These are phyloP conservation scores for Lecanosticta acicola DNA, from an alignment of 2,329 filamentous ascomycete genomes.

Conservation along the genomic window DNA sequence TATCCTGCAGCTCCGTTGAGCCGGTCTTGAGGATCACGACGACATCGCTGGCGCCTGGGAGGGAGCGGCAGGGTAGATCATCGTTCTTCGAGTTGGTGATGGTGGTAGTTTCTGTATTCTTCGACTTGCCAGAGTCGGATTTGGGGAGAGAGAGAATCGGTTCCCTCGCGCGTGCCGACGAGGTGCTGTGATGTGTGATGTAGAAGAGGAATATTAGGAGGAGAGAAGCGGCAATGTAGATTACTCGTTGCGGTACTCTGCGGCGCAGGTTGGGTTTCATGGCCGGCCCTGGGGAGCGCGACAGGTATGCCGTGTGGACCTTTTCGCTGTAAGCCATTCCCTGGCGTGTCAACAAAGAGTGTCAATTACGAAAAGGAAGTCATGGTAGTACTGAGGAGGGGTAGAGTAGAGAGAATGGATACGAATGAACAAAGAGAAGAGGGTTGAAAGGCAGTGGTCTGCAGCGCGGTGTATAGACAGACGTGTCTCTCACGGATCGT, in stretches of 20 bases:
- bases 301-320: slow-evolving; percentile 1
- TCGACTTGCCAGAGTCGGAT: too few relatives aligned
- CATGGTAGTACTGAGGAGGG: neutral
- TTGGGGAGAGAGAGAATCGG: neutral
- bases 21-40: slow-evolving; percentile 47
- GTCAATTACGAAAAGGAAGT: neutral
- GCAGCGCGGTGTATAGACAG: too few relatives aligned
- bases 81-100: neutral
- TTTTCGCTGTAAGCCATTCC: slow-evolving; percentile 3
- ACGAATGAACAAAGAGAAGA: neutral
- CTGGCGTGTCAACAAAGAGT: neutral
- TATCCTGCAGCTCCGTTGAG: slow-evolving; percentile 30
- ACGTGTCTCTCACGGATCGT: too few relatives aligned
- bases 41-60: slow-evolving; percentile 41
- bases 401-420: neutral
- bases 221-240: slow-evolving; percentile 2
- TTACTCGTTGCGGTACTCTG: neutral
- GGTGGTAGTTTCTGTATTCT: neutral
- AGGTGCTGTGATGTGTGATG: neutral
- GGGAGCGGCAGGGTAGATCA: slow-evolving; percentile 12
- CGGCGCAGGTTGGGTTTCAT: slow-evolving; percentile 3
- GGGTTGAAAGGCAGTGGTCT: too few relatives aligned
- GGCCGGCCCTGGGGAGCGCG: neutral
- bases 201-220: slow-evolving; percentile 2
- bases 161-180: neutral